Percentiles rank a stretch among this genome's conserved stretches.
phyloP scores from a whole-genome alignment of 495 filamentous ascomycete genomes.

The Hypoxylon trugodes region DNA sequence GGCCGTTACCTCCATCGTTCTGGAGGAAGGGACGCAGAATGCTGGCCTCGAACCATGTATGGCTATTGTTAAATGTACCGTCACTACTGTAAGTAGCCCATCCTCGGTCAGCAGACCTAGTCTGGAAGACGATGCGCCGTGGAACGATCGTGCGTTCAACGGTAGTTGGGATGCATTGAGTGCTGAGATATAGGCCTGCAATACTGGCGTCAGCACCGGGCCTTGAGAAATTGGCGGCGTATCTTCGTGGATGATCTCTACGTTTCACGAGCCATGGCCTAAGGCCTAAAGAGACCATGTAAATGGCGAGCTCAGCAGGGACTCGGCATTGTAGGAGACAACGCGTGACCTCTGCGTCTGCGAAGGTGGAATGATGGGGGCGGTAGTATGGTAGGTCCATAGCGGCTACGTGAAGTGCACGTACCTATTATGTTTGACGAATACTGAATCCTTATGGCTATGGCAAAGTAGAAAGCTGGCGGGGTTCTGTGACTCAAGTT shows the following conservation, averaged over 20 bases:
- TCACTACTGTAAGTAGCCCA: slow-evolving; percentile 13
- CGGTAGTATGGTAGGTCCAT: slow-evolving; percentile 3
- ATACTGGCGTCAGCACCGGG: not conserved
- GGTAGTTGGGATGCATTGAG: not conserved
- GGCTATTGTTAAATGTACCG: slow-evolving; percentile 13
- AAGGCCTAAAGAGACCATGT: slow-evolving; percentile 5
- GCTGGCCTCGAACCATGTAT: slow-evolving; percentile 33
- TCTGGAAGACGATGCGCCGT: slow-evolving; percentile 25
- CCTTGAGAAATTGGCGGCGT: not conserved
- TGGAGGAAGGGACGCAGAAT: slow-evolving; percentile 24
- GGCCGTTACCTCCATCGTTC: not conserved
- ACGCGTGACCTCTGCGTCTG: not conserved
- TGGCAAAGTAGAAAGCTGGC: no score
- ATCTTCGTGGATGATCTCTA: not conserved
- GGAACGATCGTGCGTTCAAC: not conserved
- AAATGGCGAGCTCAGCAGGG: slow-evolving; percentile 11
- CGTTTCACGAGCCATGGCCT: slow-evolving; percentile 6
- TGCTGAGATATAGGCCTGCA: slow-evolving; percentile 9
- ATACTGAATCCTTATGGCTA: no score
- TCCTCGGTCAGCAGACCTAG: slow-evolving; percentile 16
- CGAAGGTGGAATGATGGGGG: not conserved
- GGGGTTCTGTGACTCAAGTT: no score
- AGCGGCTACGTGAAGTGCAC: no score
- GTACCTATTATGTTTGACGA: no score
- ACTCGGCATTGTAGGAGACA: not conserved